Conservation (phyloP, 225 moss, liverwort and hornwort species). For the Pleurozium schreberi region DNA sequence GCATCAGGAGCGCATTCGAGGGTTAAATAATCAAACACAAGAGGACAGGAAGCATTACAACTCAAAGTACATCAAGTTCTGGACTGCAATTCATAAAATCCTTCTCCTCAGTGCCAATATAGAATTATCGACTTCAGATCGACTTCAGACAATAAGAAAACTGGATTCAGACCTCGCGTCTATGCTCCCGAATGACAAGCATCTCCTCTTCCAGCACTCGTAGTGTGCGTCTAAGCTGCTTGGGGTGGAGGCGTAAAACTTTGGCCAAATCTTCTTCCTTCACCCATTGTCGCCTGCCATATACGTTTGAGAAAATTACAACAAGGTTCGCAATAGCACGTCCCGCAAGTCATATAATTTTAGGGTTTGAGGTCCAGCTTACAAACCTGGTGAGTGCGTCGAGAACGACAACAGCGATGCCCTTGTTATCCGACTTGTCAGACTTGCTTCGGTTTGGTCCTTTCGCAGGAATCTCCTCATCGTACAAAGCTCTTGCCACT, state of each 20-base stretch:
- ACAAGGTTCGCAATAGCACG: not conserved
- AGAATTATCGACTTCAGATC: not conserved
- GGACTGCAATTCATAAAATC: not conserved
- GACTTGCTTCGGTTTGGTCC: conserved; percentile 95
- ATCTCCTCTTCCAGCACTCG: conserved; percentile 87
- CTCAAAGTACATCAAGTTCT: not conserved
- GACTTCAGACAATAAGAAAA: not conserved
- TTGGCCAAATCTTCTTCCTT: conserved; percentile 96
- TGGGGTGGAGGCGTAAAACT: conserved; percentile 75
- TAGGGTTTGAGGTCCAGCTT: not conserved
- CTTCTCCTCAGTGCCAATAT: not conserved
- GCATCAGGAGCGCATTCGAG: not conserved
- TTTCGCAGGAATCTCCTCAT: conserved; percentile 93
- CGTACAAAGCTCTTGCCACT: conserved; percentile 91
- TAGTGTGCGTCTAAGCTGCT: conserved; percentile 89
- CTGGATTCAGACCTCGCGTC: conserved; percentile 49
- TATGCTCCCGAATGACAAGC: conserved; percentile 83
- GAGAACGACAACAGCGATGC: conserved; percentile 86
- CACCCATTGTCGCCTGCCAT: conserved; percentile 78
- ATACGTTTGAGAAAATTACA: not conserved
- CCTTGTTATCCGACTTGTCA: conserved; percentile 90
- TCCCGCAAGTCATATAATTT: not conserved
- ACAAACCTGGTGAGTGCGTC: conserved; percentile 71
- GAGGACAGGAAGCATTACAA: not conserved
- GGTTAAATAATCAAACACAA: not conserved